Conservation (phyloP, 345 rosid genomes). For the Pugionium cornutum region DNA sequence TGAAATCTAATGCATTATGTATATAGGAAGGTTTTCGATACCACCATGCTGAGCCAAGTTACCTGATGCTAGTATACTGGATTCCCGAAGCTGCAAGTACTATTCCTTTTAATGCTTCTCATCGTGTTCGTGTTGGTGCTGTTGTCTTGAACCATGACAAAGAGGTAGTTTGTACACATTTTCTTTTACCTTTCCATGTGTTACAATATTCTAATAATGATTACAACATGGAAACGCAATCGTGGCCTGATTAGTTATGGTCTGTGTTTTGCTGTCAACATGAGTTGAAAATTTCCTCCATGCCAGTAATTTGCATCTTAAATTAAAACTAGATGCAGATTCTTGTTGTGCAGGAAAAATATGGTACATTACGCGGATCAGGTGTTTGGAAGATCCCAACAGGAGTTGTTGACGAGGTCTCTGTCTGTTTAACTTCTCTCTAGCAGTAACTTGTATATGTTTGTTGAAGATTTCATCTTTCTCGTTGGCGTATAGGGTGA, state of each 20-base stretch:
- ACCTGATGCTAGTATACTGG: slow-evolving; percentile 85
- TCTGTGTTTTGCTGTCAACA: neutral
- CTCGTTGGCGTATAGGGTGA: slow-evolving; percentile 56
- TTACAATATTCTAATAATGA: no score
- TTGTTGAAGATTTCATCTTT: slow-evolving; percentile 8
- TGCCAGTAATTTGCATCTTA: neutral
- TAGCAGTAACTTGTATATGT: slow-evolving; percentile 11
- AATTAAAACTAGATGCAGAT: slow-evolving; percentile 43
- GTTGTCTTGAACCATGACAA: slow-evolving; percentile 64
- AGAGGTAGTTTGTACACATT: slow-evolving; percentile 50
- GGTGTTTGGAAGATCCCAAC: slow-evolving; percentile 92
- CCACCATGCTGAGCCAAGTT: slow-evolving; percentile 84
- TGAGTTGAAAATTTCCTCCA: slow-evolving; percentile 2
- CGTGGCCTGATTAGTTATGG: no score
- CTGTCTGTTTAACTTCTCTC: slow-evolving; percentile 38
- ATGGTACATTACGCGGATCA: slow-evolving; percentile 51
- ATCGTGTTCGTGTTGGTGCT: slow-evolving; percentile 71
- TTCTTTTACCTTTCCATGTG: no score
- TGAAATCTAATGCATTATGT: neutral
- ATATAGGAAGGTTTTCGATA: slow-evolving; percentile 71
- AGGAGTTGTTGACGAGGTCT: slow-evolving; percentile 78
- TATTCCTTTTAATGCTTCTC: slow-evolving; percentile 79
- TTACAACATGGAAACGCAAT: no score
- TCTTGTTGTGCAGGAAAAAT: slow-evolving; percentile 81
- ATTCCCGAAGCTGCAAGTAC: slow-evolving; percentile 62